Evolutionary conservation across 352 stramenopile genomes (phyloP).

Genomic region (Aphanomyces cochlioides): DNA sequence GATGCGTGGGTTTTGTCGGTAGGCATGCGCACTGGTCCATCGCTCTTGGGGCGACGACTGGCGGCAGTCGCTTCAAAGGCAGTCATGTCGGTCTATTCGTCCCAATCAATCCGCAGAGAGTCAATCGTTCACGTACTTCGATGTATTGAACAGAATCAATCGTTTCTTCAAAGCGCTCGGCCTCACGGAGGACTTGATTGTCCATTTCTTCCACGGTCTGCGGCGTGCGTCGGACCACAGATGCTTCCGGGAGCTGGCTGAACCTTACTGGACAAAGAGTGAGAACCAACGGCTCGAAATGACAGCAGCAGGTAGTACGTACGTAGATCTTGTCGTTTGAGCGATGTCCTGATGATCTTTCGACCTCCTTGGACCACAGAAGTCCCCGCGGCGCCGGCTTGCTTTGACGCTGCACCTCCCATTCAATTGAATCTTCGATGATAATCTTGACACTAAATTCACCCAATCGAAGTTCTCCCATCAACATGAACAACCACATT

Average conservation of each 20-base stretch:
- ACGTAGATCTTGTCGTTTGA: conserved; percentile 20
- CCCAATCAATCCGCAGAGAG: not conserved
- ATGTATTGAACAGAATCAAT: conserved; percentile 19
- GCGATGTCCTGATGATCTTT: conserved; percentile 21
- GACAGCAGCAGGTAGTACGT: not conserved
- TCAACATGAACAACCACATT: not conserved
- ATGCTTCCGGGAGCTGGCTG: too few species aligned
- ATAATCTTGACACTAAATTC: not conserved
- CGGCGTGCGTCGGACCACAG: too few species aligned
- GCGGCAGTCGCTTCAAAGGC: conserved; percentile 16
- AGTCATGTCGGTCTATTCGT: conserved; percentile 17
- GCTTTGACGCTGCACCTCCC: conserved; percentile 20
- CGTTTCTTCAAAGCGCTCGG: conserved; percentile 27
- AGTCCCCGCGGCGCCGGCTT: not conserved
- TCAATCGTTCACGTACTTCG: conserved; percentile 3
- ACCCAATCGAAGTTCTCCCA: not conserved
- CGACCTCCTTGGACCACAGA: not conserved
- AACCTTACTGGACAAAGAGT: too few species aligned
- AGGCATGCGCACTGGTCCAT: conserved; percentile 14
- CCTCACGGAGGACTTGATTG: conserved; percentile 13
- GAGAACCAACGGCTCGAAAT: too few species aligned
- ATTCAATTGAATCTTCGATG: not conserved
- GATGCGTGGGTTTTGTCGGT: conserved; percentile 20
- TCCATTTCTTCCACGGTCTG: conserved; percentile 19
- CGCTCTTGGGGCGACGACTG: not conserved